Conservation (phyloP, 2,329 filamentous ascomycete genomes). For the Phialophora expanda region DNA sequence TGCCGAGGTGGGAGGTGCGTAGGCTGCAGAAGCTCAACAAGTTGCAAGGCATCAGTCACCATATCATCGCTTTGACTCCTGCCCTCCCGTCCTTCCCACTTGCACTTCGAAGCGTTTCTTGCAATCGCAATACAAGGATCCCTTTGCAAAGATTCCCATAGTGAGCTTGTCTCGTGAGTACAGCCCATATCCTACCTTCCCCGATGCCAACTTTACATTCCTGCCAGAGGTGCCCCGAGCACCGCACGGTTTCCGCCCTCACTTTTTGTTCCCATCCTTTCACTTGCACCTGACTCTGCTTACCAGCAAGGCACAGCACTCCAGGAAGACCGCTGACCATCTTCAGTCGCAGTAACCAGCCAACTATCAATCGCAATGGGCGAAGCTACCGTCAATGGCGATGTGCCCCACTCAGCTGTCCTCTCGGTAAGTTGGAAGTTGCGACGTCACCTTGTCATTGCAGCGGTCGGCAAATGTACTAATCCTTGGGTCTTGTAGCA, state of each 20-base stretch:
- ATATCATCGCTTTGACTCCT: constrained; percentile 16
- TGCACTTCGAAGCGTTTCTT: constrained; percentile 14
- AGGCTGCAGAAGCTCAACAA: constrained; percentile 13
- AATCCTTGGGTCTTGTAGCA: constrained; percentile 62
- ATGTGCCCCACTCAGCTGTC: constrained; percentile 50
- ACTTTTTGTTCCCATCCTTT: background rate
- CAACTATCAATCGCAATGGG: constrained; percentile 45
- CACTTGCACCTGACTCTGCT: background rate
- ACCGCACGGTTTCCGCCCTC: constrained; percentile 5
- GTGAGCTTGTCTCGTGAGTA: background rate
- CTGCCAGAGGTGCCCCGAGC: constrained; percentile 1
- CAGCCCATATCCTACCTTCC: background rate
- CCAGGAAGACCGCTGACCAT: background rate
- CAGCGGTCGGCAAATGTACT: background rate
- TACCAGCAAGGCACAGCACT: background rate
- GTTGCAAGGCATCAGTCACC: constrained; percentile 3
- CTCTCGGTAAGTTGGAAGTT: constrained; percentile 38
- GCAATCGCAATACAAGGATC: background rate
- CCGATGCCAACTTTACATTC: background rate
- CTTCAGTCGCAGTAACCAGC: constrained; percentile 15
- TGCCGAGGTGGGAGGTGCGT: background rate
- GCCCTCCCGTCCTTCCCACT: background rate
- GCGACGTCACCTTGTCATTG: constrained; percentile 1
- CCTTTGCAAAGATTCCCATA: background rate
- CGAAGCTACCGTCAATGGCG: constrained; percentile 56